Conservation (phyloP, 768 basidiomycete species). For the Tricholoma furcatifolium region DNA sequence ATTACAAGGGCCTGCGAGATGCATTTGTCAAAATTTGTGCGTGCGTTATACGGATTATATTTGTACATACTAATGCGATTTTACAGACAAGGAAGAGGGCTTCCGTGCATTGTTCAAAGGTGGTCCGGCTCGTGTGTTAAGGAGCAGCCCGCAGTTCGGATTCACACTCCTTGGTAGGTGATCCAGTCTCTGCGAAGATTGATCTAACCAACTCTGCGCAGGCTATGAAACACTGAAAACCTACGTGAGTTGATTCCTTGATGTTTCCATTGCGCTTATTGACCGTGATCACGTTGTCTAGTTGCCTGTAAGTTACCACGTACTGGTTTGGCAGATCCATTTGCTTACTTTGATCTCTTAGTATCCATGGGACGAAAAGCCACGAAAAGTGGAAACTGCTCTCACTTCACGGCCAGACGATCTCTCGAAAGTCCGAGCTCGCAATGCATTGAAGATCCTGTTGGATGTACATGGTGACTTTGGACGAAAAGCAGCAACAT, state of each 20-base stretch:
- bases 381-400: constrained; percentile 64
- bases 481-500: constrained; percentile 54
- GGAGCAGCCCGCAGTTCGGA: constrained; percentile 92
- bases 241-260: constrained; percentile 31
- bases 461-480: constrained; percentile 91
- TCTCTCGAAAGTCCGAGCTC: constrained; percentile 83
- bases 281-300: constrained; percentile 24
- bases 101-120: constrained; percentile 91
- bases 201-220: constrained; percentile 19
- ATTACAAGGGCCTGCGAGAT: constrained; percentile 88
- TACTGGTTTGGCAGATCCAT: constrained; percentile 18
- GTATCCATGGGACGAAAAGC: constrained; percentile 82
- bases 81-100: constrained; percentile 81
- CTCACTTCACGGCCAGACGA: constrained; percentile 77
- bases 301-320: constrained; percentile 44
- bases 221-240: constrained; percentile 48
- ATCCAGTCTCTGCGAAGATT: not conserved
- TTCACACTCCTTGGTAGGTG: constrained; percentile 74
- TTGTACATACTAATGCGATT: constrained; percentile 11
- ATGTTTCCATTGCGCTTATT: constrained; percentile 3
- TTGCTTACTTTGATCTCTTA: constrained; percentile 27
- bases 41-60: constrained; percentile 18
- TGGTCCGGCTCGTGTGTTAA: constrained; percentile 81
- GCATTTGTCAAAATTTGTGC: constrained; percentile 89
- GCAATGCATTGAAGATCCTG: constrained; percentile 92